Evolutionary conservation across 2,329 filamentous ascomycete genomes (phyloP), one percentile per base, ranked within the genome.

Genomic region (Arthroderma uncinatum): DNA sequence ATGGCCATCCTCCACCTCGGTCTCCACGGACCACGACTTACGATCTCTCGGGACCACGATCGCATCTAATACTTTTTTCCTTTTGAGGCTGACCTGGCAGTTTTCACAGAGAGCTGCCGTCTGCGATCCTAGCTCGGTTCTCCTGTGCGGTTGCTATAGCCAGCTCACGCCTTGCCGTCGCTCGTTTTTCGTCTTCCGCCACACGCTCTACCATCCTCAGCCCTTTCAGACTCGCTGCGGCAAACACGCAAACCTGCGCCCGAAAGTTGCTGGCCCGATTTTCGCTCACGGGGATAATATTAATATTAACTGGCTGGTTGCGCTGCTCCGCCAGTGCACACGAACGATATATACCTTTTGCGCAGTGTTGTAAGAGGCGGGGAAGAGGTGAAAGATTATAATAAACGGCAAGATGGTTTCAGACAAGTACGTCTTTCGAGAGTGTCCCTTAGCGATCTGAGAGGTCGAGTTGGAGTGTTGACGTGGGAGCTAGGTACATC

Each of bases 401-500:
- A 54, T 54, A 25, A 12, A 40, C 33, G 48, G 63, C 62, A 70
- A 59, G 25, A 74, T 74, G 72, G 60, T 74, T 65, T 68, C 72
- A 58, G 72, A 74, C 60, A 74, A 74, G 72, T 74, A 71, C 58
- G 69, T 34, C 12, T 34, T 55, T n/a, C 12, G 30, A 48, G 30
- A 59, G 54, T 58, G 58, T 54, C 62, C 52, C 52, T 21, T 47
- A 44, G 55, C 57, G 59, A n/a, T n/a, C 61, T 62, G 58, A 50
- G 23, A 37, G 25, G 37, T n/a, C n/a, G n/a, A n/a, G n/a, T n/a
- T n/a, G n/a, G n/a, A n/a, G 48, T 44, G 34, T 56, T 58, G 54
- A 50, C 28, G 19, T 50, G 8, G 21, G 25, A 10, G 25, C 33
- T 59, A 77, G 74, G 67, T 77, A 76, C 66, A 69, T 76, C 60